These are phyloP conservation scores for Globisporangium iwayamae DNA, from an alignment of 352 stramenopile species.

Conservation along the genomic window DNA sequence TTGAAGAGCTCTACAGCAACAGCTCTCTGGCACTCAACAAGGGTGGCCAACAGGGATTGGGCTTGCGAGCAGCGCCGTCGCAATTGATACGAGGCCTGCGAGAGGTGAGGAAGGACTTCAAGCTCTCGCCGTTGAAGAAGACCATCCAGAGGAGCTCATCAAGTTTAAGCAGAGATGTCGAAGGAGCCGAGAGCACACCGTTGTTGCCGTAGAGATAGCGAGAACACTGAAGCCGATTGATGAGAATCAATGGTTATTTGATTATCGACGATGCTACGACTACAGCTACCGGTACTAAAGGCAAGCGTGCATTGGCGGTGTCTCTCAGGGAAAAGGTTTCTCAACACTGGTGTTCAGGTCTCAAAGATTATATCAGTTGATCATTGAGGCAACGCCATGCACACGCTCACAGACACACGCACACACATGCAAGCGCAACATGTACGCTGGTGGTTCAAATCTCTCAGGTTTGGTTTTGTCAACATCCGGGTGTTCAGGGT, in stretches of 20 bases:
- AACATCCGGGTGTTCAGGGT: slow-evolving; percentile 15
- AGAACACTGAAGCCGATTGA: neutral
- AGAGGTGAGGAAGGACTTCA: neutral
- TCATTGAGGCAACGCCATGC: slow-evolving; percentile 46
- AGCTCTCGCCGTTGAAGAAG: slow-evolving; percentile 11
- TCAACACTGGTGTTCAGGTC: slow-evolving; percentile 70
- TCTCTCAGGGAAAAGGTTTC: slow-evolving; percentile 67
- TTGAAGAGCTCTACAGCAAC: slow-evolving; percentile 38
- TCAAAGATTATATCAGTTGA: slow-evolving; percentile 89
- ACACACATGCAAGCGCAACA: neutral
- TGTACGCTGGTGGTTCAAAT: neutral
- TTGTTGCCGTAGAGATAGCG: neutral
- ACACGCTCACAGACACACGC: neutral
- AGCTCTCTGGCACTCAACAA: neutral
- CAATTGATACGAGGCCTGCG: neutral
- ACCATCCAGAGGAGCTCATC: neutral
- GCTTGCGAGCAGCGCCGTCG: neutral
- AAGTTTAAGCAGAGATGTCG: neutral
- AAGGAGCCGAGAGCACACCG: neutral
- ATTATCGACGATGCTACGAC: neutral
- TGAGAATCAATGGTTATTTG: neutral
- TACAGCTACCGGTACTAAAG: neutral
- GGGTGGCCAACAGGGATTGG: neutral
- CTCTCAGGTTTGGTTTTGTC: slow-evolving; percentile 11
- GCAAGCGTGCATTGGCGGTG: slow-evolving; percentile 18